phyloP scores from a whole-genome alignment of 1,284 basidiomycete genomes.

The Tilletia walkeri region DNA sequence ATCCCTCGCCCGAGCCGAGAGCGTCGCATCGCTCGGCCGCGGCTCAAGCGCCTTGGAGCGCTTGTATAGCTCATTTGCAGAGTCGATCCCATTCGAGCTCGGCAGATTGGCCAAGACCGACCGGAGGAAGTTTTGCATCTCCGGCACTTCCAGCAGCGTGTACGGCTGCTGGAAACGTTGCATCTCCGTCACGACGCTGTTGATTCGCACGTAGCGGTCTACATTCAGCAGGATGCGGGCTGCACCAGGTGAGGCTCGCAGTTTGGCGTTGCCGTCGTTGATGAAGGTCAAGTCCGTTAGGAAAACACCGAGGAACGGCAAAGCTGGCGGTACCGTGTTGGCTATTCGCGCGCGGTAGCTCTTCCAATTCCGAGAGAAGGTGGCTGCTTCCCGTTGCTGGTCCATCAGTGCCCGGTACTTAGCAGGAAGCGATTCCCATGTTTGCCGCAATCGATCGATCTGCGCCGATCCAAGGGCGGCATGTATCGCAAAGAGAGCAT shows the following conservation, averaged over 20 bases:
- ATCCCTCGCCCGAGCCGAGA: conserved; percentile 29
- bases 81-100: conserved; percentile 32
- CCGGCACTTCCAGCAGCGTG: conserved; percentile 75
- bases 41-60: conserved; percentile 53
- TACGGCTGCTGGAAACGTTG: conserved; percentile 87
- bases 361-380: conserved; percentile 85
- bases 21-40: conserved; percentile 29
- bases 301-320: conserved; percentile 67
- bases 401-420: conserved; percentile 82
- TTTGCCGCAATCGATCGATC: conserved; percentile 55
- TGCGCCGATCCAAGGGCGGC: conserved; percentile 58
- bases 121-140: conserved; percentile 73
- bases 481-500: conserved; percentile 58
- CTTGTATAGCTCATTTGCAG: conserved; percentile 50
- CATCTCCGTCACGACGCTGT: conserved; percentile 66
- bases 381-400: conserved; percentile 75
- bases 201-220: conserved; percentile 63
- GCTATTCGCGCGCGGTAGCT: conserved; percentile 78
- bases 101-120: conserved; percentile 35
- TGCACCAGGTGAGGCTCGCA: conserved; percentile 70
- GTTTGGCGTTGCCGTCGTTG: conserved; percentile 85
- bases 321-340: conserved; percentile 38
- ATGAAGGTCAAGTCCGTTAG: conserved; percentile 92
- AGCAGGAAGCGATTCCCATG: conserved; percentile 71
- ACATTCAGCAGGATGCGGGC: conserved; percentile 87